A percentile compares a stretch with the other conserved stretches of the same genome.
Evolutionary conservation across 257 asterid genomes (phyloP).

Genomic region (Euphrasia confusa): DNA sequence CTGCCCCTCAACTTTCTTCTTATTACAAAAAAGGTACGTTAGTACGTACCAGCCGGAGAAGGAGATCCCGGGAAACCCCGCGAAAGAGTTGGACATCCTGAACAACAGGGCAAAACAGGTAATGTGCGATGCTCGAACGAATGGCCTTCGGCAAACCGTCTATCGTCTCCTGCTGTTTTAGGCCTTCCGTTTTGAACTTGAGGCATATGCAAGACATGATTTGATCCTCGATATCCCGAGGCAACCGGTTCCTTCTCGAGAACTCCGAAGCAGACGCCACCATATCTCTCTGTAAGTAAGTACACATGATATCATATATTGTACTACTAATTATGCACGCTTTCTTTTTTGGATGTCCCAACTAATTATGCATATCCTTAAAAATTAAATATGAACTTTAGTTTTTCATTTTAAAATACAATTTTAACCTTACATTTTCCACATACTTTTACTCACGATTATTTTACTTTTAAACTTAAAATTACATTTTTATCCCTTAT

Average conservation of each 20-base stretch:
- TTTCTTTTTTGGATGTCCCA: too few relatives aligned
- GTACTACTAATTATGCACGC: too few relatives aligned
- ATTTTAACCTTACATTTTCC: too few relatives aligned
- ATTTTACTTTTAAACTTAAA: too few relatives aligned
- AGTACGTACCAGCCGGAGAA: slow-evolving; percentile 62
- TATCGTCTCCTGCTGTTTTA: slow-evolving; percentile 59
- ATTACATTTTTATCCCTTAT: too few relatives aligned
- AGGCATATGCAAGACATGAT: slow-evolving; percentile 66
- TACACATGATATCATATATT: too few relatives aligned
- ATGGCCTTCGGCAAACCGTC: slow-evolving; percentile 65
- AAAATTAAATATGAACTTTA: too few relatives aligned
- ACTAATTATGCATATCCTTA: too few relatives aligned
- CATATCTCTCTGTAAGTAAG: slow-evolving; percentile 61
- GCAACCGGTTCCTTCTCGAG: slow-evolving; percentile 60
- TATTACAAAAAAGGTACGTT: neutral
- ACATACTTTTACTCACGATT: too few relatives aligned
- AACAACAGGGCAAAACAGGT: slow-evolving; percentile 47
- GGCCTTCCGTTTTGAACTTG: slow-evolving; percentile 65
- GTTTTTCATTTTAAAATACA: too few relatives aligned
- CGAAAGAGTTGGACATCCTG: slow-evolving; percentile 44
- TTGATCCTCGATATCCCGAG: slow-evolving; percentile 51
- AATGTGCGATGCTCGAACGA: slow-evolving; percentile 56
- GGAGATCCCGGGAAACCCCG: slow-evolving; percentile 57
- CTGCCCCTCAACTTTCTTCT: neutral
- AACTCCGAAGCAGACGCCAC: slow-evolving; percentile 63